Conservation (phyloP, 2,329 filamentous ascomycete species). For the Colletotrichum scovillei region DNA sequence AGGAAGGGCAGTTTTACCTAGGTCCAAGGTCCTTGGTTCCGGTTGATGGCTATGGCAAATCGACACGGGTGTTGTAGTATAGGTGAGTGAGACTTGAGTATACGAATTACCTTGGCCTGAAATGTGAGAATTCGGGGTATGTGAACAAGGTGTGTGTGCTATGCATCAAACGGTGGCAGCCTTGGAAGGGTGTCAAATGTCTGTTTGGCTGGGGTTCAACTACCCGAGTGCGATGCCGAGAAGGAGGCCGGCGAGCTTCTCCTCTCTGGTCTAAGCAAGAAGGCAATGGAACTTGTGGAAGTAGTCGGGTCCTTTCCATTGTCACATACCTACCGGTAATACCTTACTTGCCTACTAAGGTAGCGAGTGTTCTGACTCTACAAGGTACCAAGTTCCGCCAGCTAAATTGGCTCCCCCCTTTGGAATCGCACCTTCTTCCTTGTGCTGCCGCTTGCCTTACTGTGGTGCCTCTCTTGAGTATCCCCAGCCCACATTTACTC, state of each 20-base stretch:
- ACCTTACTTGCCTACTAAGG: too few relatives aligned
- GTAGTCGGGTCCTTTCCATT: not conserved
- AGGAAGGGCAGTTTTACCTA: not conserved
- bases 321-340: too few relatives aligned
- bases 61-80: not conserved
- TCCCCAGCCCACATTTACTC: not conserved
- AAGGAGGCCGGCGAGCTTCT: constrained; percentile 5
- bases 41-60: not conserved
- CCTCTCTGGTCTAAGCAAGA: not conserved
- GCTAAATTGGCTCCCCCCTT: not conserved
- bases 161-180: not conserved
- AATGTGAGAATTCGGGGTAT: not conserved
- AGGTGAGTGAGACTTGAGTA: not conserved
- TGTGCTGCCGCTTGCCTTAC: not conserved
- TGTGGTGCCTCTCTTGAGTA: not conserved
- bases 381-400: too few relatives aligned
- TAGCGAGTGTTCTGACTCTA: not conserved
- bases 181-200: not conserved
- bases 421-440: constrained; percentile 3
- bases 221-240: constrained; percentile 28
- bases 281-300: too few relatives aligned
- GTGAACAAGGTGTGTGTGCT: not conserved
- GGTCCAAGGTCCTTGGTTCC: not conserved
- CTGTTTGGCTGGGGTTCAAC: not conserved
- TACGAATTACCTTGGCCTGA: not conserved